Evolutionary conservation across 148 eudicot genomes (phyloP).

Genomic region (Silene uniflora): DNA sequence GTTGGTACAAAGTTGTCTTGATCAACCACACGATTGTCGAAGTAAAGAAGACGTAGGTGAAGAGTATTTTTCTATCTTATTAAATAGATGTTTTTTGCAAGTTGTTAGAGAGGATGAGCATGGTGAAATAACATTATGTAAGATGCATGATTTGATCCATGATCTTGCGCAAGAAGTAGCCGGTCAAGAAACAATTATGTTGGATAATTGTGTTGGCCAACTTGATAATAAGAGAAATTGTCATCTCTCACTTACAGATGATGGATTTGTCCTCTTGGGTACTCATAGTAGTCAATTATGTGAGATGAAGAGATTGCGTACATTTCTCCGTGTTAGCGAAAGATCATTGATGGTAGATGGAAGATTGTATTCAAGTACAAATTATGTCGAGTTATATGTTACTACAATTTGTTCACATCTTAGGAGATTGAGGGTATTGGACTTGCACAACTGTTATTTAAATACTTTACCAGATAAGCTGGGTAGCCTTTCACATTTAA

Average conservation of each 20-base stretch:
- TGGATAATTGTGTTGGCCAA: not conserved
- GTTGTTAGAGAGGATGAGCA: constrained; percentile 5
- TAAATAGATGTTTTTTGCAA: constrained; percentile 34
- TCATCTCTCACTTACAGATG: constrained; percentile 16
- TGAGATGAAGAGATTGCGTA: not conserved
- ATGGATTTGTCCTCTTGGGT: not conserved
- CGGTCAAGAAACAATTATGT: constrained; percentile 1
- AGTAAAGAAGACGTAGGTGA: constrained; percentile 23
- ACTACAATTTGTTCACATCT: constrained; percentile 1
- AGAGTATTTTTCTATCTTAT: constrained; percentile 23
- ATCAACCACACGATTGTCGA: not conserved
- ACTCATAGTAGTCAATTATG: not conserved
- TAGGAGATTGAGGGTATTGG: constrained; percentile 29
- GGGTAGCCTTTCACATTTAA: too few species aligned
- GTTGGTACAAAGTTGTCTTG: not conserved
- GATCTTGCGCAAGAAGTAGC: constrained; percentile 39
- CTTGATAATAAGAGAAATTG: not conserved
- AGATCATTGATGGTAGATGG: constrained; percentile 16
- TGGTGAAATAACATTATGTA: constrained; percentile 14
- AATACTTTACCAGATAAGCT: too few species aligned
- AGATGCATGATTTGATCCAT: constrained; percentile 41
- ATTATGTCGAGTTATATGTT: not conserved
- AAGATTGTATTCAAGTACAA: not conserved
- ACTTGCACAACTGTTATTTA: too few species aligned
- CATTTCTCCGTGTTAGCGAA: too few species aligned